Base-by-base conservation (phyloP, 2,329 filamentous ascomycete genomes). In the Lachnellula arida region DNA sequence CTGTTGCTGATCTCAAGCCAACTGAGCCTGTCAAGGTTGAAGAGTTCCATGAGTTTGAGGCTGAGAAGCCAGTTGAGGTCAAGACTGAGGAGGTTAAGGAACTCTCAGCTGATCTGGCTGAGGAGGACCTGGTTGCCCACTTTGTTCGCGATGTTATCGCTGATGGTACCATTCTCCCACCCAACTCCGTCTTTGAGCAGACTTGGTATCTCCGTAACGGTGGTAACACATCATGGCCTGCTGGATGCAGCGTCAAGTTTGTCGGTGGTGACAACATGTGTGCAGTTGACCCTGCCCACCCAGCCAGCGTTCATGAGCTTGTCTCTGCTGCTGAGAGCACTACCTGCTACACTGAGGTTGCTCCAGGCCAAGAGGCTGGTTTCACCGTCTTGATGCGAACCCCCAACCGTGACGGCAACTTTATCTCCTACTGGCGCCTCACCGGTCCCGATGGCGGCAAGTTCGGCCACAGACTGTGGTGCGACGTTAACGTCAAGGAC, bases 231-330 rank as follows among this genome's bases (percentile, higher is more conserved):
- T 73, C 85, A 12, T 99, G 94, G 94, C 94, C 94, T 39, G 83
- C 86, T 54, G 94, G 92, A 59, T 96, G 91, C 78, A 88, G 86
- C 55, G 89, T 97, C 65, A 90, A 89, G 73, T 97, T 92, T 68
- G 88, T 95, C 57, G 91, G 93, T 56, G 94, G 94, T 50, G 93
- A 97, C 72, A 91, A 93, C 74, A 97, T 99, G 94, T 90, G 95
- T 65, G 88, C 92, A 63, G 81, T 96, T 53, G 89, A 96, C 71
- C 85, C 88, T 51, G 81, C 80, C 59, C 88, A 88, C 67, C 89
- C 91, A 23, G 85, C 88, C n/a, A 89, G 87, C 63, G 84, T 91
- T 55, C 80, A 81, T 40, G 86, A 92, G 64, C 85, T 97, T 56
- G 81, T 85, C 39, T 84, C 84, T 35, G 91, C 92, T 52, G 89